These are phyloP conservation scores for Cytospora leucostoma DNA, from an alignment of 2,329 filamentous ascomycete species.

Conservation along the genomic window DNA sequence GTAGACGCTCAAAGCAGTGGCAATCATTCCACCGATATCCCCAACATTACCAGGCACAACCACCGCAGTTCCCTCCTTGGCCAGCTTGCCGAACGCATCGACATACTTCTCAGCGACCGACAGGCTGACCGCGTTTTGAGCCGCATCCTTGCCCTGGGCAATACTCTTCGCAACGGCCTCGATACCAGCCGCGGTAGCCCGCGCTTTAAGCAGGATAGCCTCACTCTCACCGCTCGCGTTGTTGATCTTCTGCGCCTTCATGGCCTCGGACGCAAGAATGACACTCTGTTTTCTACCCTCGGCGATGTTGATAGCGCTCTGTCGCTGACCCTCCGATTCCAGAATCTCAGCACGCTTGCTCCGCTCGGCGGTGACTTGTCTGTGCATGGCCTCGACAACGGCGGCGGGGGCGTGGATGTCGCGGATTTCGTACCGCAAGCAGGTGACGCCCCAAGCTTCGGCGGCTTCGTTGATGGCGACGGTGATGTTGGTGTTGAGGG, in stretches of 20 bases:
- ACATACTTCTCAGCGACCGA: slow-evolving; percentile 97
- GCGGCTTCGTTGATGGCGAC: slow-evolving; percentile 97
- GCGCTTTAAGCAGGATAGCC: slow-evolving; percentile 83
- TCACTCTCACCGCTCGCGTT: slow-evolving; percentile 89
- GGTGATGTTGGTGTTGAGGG: slow-evolving; percentile 98
- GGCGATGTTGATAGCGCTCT: slow-evolving; percentile 98
- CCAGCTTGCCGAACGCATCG: slow-evolving; percentile 83
- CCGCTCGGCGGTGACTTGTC: slow-evolving; percentile 94
- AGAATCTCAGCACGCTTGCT: slow-evolving; percentile 97
- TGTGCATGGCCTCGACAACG: slow-evolving; percentile 97
- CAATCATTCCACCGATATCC: slow-evolving; percentile 95
- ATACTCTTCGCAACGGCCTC: slow-evolving; percentile 81
- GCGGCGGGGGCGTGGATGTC: slow-evolving; percentile 95
- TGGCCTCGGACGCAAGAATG: slow-evolving; percentile 90
- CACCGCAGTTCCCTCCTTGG: slow-evolving; percentile 92
- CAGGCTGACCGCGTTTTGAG: slow-evolving; percentile 81
- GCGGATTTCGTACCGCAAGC: slow-evolving; percentile 94
- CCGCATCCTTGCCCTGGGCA: slow-evolving; percentile 68
- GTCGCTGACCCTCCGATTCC: slow-evolving; percentile 93
- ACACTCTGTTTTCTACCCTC: slow-evolving; percentile 97
- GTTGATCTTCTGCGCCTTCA: slow-evolving; percentile 91
- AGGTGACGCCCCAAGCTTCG: slow-evolving; percentile 94
- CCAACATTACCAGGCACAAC: slow-evolving; percentile 97
- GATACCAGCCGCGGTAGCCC: slow-evolving; percentile 84
- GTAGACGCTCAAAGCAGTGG: slow-evolving; percentile 91